Conservation (phyloP, 169 alveolate genomes). For the Perkinsus marinus region DNA sequence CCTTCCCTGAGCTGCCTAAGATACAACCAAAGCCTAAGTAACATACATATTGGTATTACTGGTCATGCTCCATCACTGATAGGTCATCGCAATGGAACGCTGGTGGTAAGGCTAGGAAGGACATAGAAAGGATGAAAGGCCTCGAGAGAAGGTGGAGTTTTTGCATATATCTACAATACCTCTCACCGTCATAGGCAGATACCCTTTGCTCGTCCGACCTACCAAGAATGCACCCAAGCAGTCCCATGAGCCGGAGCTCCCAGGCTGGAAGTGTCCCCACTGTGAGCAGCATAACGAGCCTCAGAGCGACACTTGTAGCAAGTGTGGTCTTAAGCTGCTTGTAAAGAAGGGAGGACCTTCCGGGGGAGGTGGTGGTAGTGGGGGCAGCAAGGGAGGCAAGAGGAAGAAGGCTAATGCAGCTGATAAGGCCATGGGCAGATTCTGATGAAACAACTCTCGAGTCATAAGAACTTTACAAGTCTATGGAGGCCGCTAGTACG, state of each 20-base stretch:
- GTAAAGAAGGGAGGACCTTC: background rate
- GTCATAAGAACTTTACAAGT: too few species aligned
- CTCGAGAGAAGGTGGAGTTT: background rate
- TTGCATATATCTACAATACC: background rate
- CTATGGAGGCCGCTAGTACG: too few species aligned
- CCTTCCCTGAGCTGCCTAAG: background rate
- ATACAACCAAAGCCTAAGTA: background rate
- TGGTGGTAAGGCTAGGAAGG: background rate
- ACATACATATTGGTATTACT: background rate
- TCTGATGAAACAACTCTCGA: background rate
- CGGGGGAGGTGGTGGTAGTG: background rate
- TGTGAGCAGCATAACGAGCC: background rate
- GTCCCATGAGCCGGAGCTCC: background rate
- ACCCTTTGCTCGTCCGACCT: background rate
- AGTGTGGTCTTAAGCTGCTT: background rate
- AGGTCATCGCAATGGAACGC: background rate
- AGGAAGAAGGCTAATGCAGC: background rate
- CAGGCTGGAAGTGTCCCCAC: background rate
- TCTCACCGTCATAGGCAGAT: background rate
- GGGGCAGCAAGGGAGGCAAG: background rate
- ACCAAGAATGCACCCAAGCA: background rate
- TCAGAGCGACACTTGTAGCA: background rate
- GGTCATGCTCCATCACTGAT: background rate
- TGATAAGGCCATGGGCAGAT: background rate
- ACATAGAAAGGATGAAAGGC: background rate